Base-by-base conservation (phyloP, 768 basidiomycete genomes). In the Strobilomyces echinocephalus region DNA sequence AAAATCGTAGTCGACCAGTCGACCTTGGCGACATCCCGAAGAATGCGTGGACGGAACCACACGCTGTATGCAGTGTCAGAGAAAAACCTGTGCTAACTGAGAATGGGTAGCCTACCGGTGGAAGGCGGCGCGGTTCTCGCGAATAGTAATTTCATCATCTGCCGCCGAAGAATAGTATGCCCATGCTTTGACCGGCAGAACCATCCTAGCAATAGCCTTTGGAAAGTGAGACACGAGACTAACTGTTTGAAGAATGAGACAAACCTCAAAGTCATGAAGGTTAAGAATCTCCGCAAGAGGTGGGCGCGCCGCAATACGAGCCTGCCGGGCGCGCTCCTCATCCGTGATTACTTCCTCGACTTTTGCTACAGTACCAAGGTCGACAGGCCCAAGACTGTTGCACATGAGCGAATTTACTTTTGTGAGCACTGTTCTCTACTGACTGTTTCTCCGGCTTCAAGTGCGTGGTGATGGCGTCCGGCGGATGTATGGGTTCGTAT, bases 111-210 rank as follows among this genome's bases (percentile, higher is more conserved):
- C 54, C 48, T 54, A 87, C 90, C 95, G 79, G 60, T 97, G 95
- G 65, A 87, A 98, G 2, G 94, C 95, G 48, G 84, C 78, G 56
- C 91, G 91, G 62, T 97, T 97, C 69, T 95, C 93, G 46, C 93
- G 79, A 55, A 80, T 75, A 30, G 92, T 94, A 42, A 94, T 91
- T 70, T 97, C 93, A 61, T 97, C 95, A 66, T 97, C 95, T 8
- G 95, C 85, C 16, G 93, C 95, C n/a, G 91, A 94, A 1, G 89
- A 92, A 64, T 97, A 95, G 68, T 95, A 95, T 6, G 94, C 95
- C 95, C 95, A 97, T 0, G 91, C 91, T 67, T 91, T 91, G 33
- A 87, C 85, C 2, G 84, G 73, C 76, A 98, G 85, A 11, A 90
- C 85, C 61, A 76, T 75, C 68, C 80, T 87, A 9, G 92, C 94